These are phyloP conservation scores for Stylosanthes scabra DNA, from an alignment of 331 rosid species.

Conservation along the genomic window DNA sequence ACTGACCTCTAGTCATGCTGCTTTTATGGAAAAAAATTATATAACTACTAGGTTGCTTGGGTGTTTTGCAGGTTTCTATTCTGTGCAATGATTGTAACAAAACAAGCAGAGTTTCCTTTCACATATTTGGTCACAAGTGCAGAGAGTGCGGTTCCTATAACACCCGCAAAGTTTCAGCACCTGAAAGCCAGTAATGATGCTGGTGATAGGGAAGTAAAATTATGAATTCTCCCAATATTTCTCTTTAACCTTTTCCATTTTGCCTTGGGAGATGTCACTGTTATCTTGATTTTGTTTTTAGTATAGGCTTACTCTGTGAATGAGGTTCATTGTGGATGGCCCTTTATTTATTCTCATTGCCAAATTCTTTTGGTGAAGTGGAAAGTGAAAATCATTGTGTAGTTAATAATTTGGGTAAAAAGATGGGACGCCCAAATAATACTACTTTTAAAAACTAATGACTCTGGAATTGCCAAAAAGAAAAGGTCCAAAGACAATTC, in stretches of 20 bases:
- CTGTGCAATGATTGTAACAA: slow-evolving; percentile 76
- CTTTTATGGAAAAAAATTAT: not conserved
- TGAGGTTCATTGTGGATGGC: slow-evolving; percentile 11
- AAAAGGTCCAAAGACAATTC: not conserved
- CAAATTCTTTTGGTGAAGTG: not conserved
- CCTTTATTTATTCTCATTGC: not conserved
- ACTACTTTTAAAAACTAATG: not conserved
- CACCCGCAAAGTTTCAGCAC: slow-evolving; percentile 65
- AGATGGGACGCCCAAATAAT: not conserved
- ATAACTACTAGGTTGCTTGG: slow-evolving; percentile 17
- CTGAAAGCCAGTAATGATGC: slow-evolving; percentile 31
- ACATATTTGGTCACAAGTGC: slow-evolving; percentile 72
- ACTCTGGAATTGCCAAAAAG: not conserved
- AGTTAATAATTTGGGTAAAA: not conserved
- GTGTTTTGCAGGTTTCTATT: slow-evolving; percentile 62
- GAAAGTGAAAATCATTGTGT: not conserved
- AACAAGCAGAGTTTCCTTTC: slow-evolving; percentile 53
- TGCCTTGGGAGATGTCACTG: not conserved
- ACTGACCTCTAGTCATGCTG: not conserved
- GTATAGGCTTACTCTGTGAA: not conserved
- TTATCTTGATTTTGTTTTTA: slow-evolving; percentile 9
- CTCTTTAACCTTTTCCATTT: not conserved
- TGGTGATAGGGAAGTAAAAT: not conserved
- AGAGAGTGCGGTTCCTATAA: slow-evolving; percentile 64
- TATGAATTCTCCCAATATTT: not conserved